These are phyloP conservation scores for Neobulgaria alba DNA, from an alignment of 2,329 filamentous ascomycete genomes.

Conservation along the genomic window DNA sequence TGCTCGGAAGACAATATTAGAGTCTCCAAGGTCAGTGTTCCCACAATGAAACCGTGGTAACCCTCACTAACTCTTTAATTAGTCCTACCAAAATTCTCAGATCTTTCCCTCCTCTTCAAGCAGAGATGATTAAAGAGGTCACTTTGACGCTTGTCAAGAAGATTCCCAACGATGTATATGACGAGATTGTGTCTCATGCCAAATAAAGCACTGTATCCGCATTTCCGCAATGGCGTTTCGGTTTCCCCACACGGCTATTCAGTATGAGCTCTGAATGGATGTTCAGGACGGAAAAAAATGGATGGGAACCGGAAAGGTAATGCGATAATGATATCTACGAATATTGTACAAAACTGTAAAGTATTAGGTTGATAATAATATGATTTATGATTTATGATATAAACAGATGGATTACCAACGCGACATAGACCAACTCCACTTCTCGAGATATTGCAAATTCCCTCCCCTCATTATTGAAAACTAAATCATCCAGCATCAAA, in stretches of 20 bases:
- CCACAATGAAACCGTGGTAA: not conserved
- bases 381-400: not conserved
- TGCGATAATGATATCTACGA: too few species aligned
- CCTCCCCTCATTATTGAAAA: too few species aligned
- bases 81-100: constrained; percentile 91
- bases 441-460: too few species aligned
- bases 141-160: constrained; percentile 82
- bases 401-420: too few species aligned
- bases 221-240: constrained; percentile 8
- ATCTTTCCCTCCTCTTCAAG: constrained; percentile 75
- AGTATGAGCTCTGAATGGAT: too few species aligned
- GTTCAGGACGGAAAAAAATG: too few species aligned
- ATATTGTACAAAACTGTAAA: too few species aligned
- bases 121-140: constrained; percentile 74
- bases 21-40: constrained; percentile 64
- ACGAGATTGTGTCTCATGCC: constrained; percentile 81
- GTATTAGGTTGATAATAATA: too few species aligned
- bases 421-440: too few species aligned
- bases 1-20: constrained; percentile 75
- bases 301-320: too few species aligned
- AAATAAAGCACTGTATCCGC: constrained; percentile 39
- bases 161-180: constrained; percentile 84
- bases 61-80: constrained; percentile 1
- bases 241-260: too few species aligned
- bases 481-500: too few species aligned